Base-by-base conservation (phyloP, 352 stramenopile species). In the Phytophthora constricta region DNA sequence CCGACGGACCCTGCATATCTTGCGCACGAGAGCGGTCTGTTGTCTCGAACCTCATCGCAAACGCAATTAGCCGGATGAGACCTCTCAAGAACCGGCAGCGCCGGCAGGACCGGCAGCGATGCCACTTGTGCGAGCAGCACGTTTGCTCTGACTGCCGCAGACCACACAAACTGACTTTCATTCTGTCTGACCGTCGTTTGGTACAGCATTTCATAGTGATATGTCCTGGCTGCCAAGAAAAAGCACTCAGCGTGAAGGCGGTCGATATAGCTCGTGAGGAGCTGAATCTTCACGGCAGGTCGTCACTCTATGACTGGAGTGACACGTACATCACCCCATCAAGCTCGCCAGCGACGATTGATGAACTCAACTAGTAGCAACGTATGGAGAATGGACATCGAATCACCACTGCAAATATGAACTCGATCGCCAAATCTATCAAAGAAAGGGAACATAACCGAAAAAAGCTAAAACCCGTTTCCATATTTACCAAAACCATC, bases 401-500 rank as follows among this genome's bases (percentile, higher is more conserved):
- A 16, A 42, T 42, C n/a, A 16, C 34, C 34, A 43, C 39, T 23
- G 43, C 28, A 57, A 62, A 51, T 59, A 69, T 64, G 46, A 55
- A 22, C 55, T 42, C 34, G 49, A n/a, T 62, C 27, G 19, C 23
- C n/a, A n/a, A n/a, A 47, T 27, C 28, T 7, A 42, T 27, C 7
- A 26, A n/a, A 45, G 10, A 11, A 28, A 13, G 19, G 5, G 20
- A 43, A 51, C 27, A 11, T 41, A 57, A 23, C 7, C 26, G 10
- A 11, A 34, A 16, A 28, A 45, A 37, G 31, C 31, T n/a, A 17
- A 45, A 59, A 39, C 10, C 11, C 41, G 33, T 51, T 53, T 58
- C n/a, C n/a, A 11, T 37, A 51, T 48, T 72, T 82, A 90, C 81
- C 81, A 90, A 74, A 90, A 90, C 81, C 81, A 90, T 39, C 81